phyloP scores from a whole-genome alignment of 257 asterid species.

The Ocimum tenuiflorum region DNA sequence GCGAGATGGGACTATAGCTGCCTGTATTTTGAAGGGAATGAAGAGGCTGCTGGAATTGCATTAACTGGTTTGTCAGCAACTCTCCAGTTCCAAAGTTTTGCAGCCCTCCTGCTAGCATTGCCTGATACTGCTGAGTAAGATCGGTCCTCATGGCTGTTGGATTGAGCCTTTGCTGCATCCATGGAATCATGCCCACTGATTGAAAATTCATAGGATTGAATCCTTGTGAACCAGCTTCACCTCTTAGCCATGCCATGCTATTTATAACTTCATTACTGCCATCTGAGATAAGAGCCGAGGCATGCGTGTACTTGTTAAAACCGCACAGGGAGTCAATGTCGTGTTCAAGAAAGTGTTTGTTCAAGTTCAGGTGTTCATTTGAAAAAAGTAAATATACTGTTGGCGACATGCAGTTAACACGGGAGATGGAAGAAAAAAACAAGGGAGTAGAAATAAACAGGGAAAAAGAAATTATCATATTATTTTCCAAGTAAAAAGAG shows the following conservation, averaged over 20 bases:
- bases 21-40: slow-evolving; percentile 58
- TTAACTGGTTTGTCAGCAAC: slow-evolving; percentile 52
- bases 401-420: too few relatives aligned
- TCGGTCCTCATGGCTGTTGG: slow-evolving; percentile 52
- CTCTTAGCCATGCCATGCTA: slow-evolving; percentile 79
- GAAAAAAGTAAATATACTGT: too few relatives aligned
- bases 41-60: slow-evolving; percentile 70
- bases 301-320: background rate
- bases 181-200: slow-evolving; percentile 65
- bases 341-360: too few relatives aligned
- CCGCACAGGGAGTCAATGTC: too few relatives aligned
- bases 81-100: slow-evolving; percentile 61
- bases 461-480: too few relatives aligned
- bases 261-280: slow-evolving; percentile 52
- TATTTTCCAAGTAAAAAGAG: too few relatives aligned
- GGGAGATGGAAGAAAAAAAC: too few relatives aligned
- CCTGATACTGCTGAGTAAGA: slow-evolving; percentile 74
- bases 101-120: slow-evolving; percentile 60
- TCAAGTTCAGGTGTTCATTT: too few relatives aligned
- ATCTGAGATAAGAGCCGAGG: slow-evolving; percentile 39
- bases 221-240: slow-evolving; percentile 69
- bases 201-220: slow-evolving; percentile 58
- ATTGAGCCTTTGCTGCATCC: slow-evolving; percentile 82
- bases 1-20: slow-evolving; percentile 38
- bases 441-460: too few relatives aligned